phyloP scores from a whole-genome alignment of 257 asterid genomes.

The Cruciata laevipes region DNA sequence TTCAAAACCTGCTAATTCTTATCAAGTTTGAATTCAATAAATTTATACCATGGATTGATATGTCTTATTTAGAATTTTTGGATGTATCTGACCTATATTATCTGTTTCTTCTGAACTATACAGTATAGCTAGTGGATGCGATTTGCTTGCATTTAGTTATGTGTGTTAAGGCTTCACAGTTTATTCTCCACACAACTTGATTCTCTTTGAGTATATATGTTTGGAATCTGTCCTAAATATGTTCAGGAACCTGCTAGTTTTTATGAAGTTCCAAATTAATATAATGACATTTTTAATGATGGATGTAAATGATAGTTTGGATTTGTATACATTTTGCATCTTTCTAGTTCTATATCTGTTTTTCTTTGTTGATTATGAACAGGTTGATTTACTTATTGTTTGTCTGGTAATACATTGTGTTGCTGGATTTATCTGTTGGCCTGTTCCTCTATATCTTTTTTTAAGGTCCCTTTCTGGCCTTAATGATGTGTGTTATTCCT shows the following conservation, averaged over 20 bases:
- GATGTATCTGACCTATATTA: background rate
- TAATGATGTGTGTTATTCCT: conserved; percentile 17
- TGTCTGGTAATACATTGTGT: background rate
- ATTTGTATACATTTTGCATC: background rate
- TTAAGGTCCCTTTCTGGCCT: background rate
- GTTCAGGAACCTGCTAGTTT: too few relatives aligned
- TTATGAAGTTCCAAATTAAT: background rate
- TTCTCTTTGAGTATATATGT: background rate
- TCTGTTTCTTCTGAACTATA: background rate
- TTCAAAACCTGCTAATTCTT: background rate
- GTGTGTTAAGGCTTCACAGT: background rate
- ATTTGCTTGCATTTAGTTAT: too few relatives aligned
- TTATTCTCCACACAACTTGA: too few relatives aligned
- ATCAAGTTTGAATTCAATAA: background rate
- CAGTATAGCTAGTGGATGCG: background rate
- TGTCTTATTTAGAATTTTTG: background rate
- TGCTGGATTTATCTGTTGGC: background rate
- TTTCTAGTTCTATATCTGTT: background rate
- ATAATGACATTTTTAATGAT: background rate
- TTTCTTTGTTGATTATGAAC: background rate
- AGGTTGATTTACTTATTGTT: background rate
- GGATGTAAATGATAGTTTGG: background rate
- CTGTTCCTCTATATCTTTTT: background rate
- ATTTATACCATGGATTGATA: background rate
- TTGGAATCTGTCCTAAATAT: background rate